A percentile compares a stretch with the other conserved stretches of the same genome.
Evolutionary conservation across 139 green algal genomes (phyloP).

Genomic region (Chlorella vulgaris): DNA sequence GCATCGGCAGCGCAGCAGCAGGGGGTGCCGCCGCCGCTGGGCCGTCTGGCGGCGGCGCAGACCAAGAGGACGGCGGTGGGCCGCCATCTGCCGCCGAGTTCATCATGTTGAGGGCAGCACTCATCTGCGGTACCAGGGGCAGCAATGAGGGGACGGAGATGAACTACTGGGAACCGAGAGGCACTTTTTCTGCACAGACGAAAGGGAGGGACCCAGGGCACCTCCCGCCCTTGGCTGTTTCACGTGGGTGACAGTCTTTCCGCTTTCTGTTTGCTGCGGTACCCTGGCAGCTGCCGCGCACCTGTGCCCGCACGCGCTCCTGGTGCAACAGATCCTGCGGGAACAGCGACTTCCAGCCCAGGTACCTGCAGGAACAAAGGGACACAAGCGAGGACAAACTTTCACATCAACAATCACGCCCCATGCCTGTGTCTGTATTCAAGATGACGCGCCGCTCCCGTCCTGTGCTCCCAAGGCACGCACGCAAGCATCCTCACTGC

Average conservation of each 20-base stretch:
- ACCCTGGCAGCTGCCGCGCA: too few species aligned
- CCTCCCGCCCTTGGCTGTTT: too few species aligned
- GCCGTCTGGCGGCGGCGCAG: slow-evolving; percentile 8
- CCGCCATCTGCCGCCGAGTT: slow-evolving; percentile 75
- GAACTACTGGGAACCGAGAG: background rate
- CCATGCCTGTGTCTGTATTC: too few species aligned
- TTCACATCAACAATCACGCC: too few species aligned
- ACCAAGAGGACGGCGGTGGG: slow-evolving; percentile 26
- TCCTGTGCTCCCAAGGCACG: too few species aligned
- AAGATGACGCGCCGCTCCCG: too few species aligned
- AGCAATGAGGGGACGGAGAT: background rate
- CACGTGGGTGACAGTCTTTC: too few species aligned
- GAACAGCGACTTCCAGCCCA: slow-evolving; percentile 86
- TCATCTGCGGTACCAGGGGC: slow-evolving; percentile 50
- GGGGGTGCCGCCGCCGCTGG: background rate
- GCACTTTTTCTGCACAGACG: background rate
- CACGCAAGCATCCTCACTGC: background rate
- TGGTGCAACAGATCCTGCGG: slow-evolving; percentile 73
- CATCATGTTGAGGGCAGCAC: slow-evolving; percentile 87
- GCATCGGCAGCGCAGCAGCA: background rate
- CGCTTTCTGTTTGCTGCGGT: too few species aligned
- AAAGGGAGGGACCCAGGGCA: too few species aligned
- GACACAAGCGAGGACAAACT: background rate
- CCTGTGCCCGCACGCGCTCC: slow-evolving; percentile 71
- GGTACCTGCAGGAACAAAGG: slow-evolving; percentile 63